Conservation (phyloP, 306 rosid species). For the Rubus parviflorus region DNA sequence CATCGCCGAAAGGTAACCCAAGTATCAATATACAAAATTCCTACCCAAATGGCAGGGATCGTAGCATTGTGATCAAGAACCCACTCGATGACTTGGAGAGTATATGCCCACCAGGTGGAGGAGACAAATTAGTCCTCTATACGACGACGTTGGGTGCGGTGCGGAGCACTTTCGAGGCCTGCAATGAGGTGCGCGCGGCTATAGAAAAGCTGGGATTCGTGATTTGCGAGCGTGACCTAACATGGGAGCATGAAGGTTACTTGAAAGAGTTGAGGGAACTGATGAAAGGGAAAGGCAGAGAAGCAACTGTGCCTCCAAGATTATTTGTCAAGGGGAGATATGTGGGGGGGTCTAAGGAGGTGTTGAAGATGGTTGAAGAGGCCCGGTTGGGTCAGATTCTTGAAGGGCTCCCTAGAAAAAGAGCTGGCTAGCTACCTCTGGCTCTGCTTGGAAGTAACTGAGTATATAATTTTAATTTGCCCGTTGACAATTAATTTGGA, state of each 20-base stretch:
- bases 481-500: too few relatives aligned
- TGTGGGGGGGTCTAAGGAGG: constrained; percentile 66
- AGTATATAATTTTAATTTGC: too few relatives aligned
- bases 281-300: constrained; percentile 43
- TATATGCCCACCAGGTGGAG: constrained; percentile 63
- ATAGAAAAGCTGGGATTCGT: constrained; percentile 48
- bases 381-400: constrained; percentile 48
- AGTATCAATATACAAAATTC: too few relatives aligned
- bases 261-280: constrained; percentile 50
- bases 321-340: constrained; percentile 63
- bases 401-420: too few relatives aligned
- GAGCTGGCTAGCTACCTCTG: too few relatives aligned
- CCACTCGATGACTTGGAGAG: constrained; percentile 38
- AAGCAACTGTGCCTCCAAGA: constrained; percentile 49
- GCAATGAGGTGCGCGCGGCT: constrained; percentile 61
- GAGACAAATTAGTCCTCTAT: constrained; percentile 60
- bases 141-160: constrained; percentile 75
- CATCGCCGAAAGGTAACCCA: background rate
- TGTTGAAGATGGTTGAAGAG: constrained; percentile 56
- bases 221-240: constrained; percentile 71
- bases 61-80: background rate
- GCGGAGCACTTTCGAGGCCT: constrained; percentile 62
- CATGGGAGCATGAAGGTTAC: constrained; percentile 67
- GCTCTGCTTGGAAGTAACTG: too few relatives aligned
- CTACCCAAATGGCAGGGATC: too few relatives aligned